A percentile compares a stretch with the other conserved stretches of the same genome.
phyloP scores from a whole-genome alignment of 768 basidiomycete species.

The Nevesoporus exiguus region DNA sequence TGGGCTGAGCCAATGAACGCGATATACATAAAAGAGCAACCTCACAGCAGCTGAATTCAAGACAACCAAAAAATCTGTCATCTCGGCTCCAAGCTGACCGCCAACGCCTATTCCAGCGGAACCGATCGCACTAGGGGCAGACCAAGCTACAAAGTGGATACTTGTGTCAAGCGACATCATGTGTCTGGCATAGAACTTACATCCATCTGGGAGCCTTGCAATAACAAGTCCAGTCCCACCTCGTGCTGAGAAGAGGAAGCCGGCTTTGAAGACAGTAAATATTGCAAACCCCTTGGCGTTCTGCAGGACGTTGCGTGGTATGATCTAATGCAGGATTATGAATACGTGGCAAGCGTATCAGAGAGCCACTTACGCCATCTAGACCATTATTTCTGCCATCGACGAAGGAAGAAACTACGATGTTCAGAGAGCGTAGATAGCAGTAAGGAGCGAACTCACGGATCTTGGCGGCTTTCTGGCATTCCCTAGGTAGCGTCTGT shows the following conservation, averaged over 20 bases:
- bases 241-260: slow-evolving; percentile 67
- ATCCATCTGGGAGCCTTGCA: slow-evolving; percentile 73
- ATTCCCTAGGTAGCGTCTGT: slow-evolving; percentile 72
- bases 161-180: neutral
- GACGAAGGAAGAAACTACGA: slow-evolving; percentile 78
- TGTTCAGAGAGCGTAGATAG: neutral
- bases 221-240: slow-evolving; percentile 88
- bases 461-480: slow-evolving; percentile 83
- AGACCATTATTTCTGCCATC: slow-evolving; percentile 77
- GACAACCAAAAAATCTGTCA: slow-evolving; percentile 90
- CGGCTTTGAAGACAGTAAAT: slow-evolving; percentile 78
- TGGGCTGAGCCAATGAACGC: slow-evolving; percentile 4
- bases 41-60: slow-evolving; percentile 78
- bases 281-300: slow-evolving; percentile 80
- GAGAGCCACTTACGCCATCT: slow-evolving; percentile 55
- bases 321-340: slow-evolving; percentile 37
- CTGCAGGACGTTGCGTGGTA: slow-evolving; percentile 53
- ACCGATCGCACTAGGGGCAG: slow-evolving; percentile 92
- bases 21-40: slow-evolving; percentile 8
- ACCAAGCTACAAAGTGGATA: slow-evolving; percentile 78
- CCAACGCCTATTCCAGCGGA: slow-evolving; percentile 89
- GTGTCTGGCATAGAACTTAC: slow-evolving; percentile 43
- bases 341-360: neutral
- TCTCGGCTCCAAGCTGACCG: slow-evolving; percentile 76
- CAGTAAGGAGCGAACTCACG: slow-evolving; percentile 42